Conservation (phyloP, 2,329 filamentous ascomycete species). For the Botryotinia narcissicola region DNA sequence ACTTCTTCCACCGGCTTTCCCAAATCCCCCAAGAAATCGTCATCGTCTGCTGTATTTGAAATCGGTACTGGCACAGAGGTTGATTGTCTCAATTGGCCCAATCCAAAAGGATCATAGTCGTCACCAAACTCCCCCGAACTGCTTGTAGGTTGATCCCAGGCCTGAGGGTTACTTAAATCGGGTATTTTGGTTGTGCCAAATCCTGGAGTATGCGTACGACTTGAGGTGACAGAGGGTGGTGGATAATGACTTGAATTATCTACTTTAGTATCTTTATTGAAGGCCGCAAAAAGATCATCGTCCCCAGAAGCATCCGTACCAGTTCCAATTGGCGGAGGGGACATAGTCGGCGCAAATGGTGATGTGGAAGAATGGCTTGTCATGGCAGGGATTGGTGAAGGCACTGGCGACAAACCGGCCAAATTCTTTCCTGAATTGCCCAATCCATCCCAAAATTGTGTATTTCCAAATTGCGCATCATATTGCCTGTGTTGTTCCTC, state of each 20-base stretch:
- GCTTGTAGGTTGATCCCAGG: constrained; percentile 46
- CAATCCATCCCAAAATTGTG: constrained; percentile 72
- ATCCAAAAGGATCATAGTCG: constrained; percentile 85
- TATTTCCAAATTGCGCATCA: constrained; percentile 75
- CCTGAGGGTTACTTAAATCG: constrained; percentile 53
- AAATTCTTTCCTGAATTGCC: constrained; percentile 50
- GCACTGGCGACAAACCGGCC: constrained; percentile 45
- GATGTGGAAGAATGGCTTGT: constrained; percentile 39
- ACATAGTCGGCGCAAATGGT: constrained; percentile 33
- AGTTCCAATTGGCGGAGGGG: constrained; percentile 43
- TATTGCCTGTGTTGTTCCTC: constrained; percentile 68
- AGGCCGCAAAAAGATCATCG: constrained; percentile 65
- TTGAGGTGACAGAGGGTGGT: constrained; percentile 46
- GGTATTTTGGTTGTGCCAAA: constrained; percentile 42
- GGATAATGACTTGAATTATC: constrained; percentile 66
- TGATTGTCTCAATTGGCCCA: constrained; percentile 56
- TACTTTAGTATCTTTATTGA: constrained; percentile 64
- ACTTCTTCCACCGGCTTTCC: constrained; percentile 64
- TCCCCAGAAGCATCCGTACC: constrained; percentile 44
- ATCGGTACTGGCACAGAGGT: constrained; percentile 34
- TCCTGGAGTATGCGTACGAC: constrained; percentile 45
- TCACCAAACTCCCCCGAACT: constrained; percentile 44
- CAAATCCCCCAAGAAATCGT: constrained; percentile 65
- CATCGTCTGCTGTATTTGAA: constrained; percentile 49
- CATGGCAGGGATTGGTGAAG: constrained; percentile 49